Evolutionary conservation across 352 stramenopile genomes (phyloP), one percentile per base, ranked within the genome.

Genomic region (Globisporangium nunn): DNA sequence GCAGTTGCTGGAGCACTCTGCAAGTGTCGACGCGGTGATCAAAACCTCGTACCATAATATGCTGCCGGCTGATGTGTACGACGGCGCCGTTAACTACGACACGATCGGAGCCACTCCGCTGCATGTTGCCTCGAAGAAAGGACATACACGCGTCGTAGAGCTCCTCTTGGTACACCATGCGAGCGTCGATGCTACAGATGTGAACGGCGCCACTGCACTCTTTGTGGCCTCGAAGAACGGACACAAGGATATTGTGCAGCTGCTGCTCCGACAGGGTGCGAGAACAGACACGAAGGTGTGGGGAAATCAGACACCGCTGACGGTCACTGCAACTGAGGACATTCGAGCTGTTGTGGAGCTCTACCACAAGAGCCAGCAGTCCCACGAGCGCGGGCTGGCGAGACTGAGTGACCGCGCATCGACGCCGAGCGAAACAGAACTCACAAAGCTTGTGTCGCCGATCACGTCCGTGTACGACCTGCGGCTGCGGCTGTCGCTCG

Each of bases 381-480:
- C 11, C 6, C 14, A 47, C 14, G 41, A 47, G 15, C 41, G 15
- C 15, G n/a, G 41, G n/a, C 14, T 47, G 41, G 41, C 41, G 11
- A 5, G 10, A 0, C 14, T 47, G 41, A 47, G 15, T n/a, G 41
- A 45, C 10, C 6, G 1, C 10, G 15, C 14, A n/a, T 8, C 2
- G 4, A 23, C 41, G 5, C 15, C 14, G 15, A 8, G 14, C 41
- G 41, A 5, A 3, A 28, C 41, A 3, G 41, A 47, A 0, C 41
- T 47, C 3, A 8, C 41, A 17, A 1, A 6, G 12, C 41, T 47
- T 15, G 41, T 47, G 14, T 15, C 41, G 41, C 41, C 29, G 15
- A 47, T 47, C 15, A 47, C 41, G 41, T 47, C 41, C 15, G 41
- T 47, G 41, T 47, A 47, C 41, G 41, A 47, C 15, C 14, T 47